phyloP scores from a whole-genome alignment of 176 grass and related monocot species.

The Hordeum marinum region DNA sequence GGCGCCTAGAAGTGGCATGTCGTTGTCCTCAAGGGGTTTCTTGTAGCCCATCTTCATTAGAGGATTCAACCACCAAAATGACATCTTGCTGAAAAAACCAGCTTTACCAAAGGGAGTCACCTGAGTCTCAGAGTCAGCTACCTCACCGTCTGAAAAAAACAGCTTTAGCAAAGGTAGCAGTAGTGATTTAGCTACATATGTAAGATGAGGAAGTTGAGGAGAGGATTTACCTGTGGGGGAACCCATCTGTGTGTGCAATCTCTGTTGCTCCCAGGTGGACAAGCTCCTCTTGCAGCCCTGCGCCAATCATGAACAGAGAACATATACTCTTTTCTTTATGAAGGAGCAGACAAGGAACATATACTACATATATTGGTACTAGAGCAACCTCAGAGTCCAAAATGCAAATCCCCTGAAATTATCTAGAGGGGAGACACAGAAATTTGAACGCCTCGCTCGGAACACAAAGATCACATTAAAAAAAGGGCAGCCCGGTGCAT shows the following conservation, averaged over 20 bases:
- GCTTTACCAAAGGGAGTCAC: neutral
- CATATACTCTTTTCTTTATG: neutral
- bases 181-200: neutral
- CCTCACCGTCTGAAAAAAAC: neutral
- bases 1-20: constrained; percentile 61
- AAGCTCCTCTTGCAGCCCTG: neutral
- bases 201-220: constrained; percentile 19
- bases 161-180: too few relatives aligned
- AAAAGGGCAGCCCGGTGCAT: too few relatives aligned
- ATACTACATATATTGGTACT: neutral
- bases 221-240: neutral
- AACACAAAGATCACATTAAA: too few relatives aligned
- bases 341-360: neutral
- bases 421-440: too few relatives aligned
- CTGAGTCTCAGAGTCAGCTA: neutral
- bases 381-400: neutral
- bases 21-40: constrained; percentile 82
- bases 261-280: neutral
- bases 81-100: neutral
- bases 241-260: neutral
- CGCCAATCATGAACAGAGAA: neutral
- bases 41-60: constrained; percentile 34
- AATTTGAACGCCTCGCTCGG: too few relatives aligned
- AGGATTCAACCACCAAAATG: constrained; percentile 45
- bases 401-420: too few relatives aligned